Base-by-base conservation (phyloP, 768 basidiomycete genomes). In the Galerina sulciceps region DNA sequence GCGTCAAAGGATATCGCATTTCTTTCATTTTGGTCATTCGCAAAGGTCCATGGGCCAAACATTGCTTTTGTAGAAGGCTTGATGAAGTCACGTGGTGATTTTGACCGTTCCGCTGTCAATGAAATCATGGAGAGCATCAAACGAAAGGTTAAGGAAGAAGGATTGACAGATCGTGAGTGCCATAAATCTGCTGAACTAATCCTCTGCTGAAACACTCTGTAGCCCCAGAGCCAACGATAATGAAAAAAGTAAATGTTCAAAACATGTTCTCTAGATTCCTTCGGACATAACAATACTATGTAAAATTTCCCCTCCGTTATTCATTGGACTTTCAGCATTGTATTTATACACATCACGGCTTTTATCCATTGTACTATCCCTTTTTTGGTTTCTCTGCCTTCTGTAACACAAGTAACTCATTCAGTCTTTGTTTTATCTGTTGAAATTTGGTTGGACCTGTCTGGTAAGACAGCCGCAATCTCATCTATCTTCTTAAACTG, bases 401-500 rank as follows among this genome's bases (percentile, higher is more conserved):
- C 47, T 22, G 17, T 36, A 35, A 13, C 57, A 31, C 50, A 53
- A 14, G 14, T 44, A 31, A 58, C 47, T 75, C 66, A 84, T 49
- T 84, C 82, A 3, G 73, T 81, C 72, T 85, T 83, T 46, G 78
- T 63, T 65, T 81, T 81, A 59, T 81, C 79, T 34, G 57, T 57
- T 36, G 64, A 56, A 51, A 65, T 69, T 20, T 62, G 73, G 54
- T 71, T 62, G 4, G 90, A 89, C 62, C 85, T 81, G 68, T 94
- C 90, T 1, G 93, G 94, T 37, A 96, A 75, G 9, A 70, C 77
- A 4, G 86, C 89, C 6, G 92, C 94, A 4, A 93, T 81, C 58
- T 88, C 86, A 68, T 99, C 96, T 59, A 99, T 98, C 77, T 94
- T 95, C 74, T 80, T 88, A 76, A 97, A 99, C 71, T 99, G 97